A percentile compares a stretch with the other conserved stretches of the same genome.
phyloP scores from a whole-genome alignment of 192 early-diverging fungal genomes.

The Allomyces javanicus region DNA sequence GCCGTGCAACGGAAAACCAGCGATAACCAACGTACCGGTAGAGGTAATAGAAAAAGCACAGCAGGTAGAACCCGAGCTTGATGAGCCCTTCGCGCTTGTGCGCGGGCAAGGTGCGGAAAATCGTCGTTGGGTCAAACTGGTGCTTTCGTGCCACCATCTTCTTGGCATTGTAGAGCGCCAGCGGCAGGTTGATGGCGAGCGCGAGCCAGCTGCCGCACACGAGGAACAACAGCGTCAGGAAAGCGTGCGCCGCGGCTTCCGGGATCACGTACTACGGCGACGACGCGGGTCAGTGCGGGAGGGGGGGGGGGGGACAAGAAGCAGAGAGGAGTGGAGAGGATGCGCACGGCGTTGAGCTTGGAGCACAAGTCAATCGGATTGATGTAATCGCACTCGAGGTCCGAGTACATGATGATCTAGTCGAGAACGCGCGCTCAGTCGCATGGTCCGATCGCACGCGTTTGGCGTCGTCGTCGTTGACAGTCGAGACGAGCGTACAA shows the following conservation, averaged over 20 bases:
- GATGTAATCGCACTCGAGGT: slow-evolving; percentile 92
- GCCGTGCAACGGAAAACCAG: too few relatives aligned
- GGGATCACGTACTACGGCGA: slow-evolving; percentile 73
- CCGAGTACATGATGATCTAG: slow-evolving; percentile 32
- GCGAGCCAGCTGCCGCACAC: slow-evolving; percentile 77
- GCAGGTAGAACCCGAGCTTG: slow-evolving; percentile 89
- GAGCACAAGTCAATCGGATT: slow-evolving; percentile 97
- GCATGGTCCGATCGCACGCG: slow-evolving; percentile 2
- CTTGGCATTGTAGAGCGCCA: slow-evolving; percentile 66
- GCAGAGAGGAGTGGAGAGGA: too few relatives aligned
- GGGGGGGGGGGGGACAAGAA: background rate
- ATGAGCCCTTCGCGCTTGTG: slow-evolving; percentile 95
- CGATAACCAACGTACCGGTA: slow-evolving; percentile 29
- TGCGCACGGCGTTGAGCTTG: slow-evolving; percentile 50
- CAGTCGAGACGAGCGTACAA: slow-evolving; percentile 33
- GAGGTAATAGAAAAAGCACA: slow-evolving; percentile 85
- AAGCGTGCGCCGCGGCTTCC: slow-evolving; percentile 66
- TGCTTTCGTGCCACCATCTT: slow-evolving; percentile 71
- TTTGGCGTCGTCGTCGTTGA: background rate
- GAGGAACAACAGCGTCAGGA: slow-evolving; percentile 64
- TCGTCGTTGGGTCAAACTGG: slow-evolving; percentile 94
- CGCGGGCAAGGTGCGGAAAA: slow-evolving; percentile 76
- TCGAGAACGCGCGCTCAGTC: background rate
- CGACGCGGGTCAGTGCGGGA: background rate
- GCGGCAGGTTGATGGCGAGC: slow-evolving; percentile 62